A percentile compares a stretch with the other conserved stretches of the same genome.
phyloP scores from a whole-genome alignment of 2,329 filamentous ascomycete species.

The Colletotrichum sp. region DNA sequence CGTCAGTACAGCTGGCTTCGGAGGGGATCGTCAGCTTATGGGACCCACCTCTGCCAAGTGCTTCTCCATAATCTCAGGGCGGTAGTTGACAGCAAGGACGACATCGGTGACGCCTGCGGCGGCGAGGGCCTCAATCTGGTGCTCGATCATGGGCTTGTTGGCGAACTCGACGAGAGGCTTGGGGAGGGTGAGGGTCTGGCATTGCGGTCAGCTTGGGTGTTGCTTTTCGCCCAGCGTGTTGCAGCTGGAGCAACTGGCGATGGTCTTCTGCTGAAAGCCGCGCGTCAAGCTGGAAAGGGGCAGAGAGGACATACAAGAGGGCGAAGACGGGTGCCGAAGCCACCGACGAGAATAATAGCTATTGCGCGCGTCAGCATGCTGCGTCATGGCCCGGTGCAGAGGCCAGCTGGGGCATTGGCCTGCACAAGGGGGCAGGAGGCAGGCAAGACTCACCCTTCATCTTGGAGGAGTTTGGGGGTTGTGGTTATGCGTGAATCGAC shows the following conservation, averaged over 20 bases:
- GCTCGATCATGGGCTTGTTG: slow-evolving; percentile 99
- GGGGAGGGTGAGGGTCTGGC: slow-evolving; percentile 89
- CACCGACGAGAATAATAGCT: slow-evolving; percentile 99
- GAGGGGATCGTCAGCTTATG: neutral
- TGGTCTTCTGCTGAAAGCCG: neutral
- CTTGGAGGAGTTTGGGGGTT: slow-evolving; percentile 1
- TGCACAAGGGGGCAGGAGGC: neutral
- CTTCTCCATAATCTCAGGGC: slow-evolving; percentile 96
- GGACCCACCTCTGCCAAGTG: slow-evolving; percentile 81
- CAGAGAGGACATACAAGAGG: slow-evolving; percentile 74
- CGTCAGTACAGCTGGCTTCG: slow-evolving; percentile 4
- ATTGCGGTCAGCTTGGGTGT: slow-evolving; percentile 13
- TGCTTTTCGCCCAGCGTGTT: slow-evolving; percentile 14
- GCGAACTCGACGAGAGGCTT: slow-evolving; percentile 98
- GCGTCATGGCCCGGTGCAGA: neutral
- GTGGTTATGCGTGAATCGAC: neutral
- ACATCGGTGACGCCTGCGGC: slow-evolving; percentile 96
- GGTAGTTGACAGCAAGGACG: slow-evolving; percentile 97
- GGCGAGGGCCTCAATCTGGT: slow-evolving; percentile 95
- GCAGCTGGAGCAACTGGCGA: neutral
- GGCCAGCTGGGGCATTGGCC: neutral
- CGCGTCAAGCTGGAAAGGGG: neutral
- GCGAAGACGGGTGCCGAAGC: slow-evolving; percentile 96
- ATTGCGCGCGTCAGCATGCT: slow-evolving; percentile 6
- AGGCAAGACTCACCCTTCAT: slow-evolving; percentile 17